Evolutionary conservation across 306 rosid genomes (phyloP), one percentile per base, ranked within the genome.

Genomic region (Fragaria nilgerrensis): DNA sequence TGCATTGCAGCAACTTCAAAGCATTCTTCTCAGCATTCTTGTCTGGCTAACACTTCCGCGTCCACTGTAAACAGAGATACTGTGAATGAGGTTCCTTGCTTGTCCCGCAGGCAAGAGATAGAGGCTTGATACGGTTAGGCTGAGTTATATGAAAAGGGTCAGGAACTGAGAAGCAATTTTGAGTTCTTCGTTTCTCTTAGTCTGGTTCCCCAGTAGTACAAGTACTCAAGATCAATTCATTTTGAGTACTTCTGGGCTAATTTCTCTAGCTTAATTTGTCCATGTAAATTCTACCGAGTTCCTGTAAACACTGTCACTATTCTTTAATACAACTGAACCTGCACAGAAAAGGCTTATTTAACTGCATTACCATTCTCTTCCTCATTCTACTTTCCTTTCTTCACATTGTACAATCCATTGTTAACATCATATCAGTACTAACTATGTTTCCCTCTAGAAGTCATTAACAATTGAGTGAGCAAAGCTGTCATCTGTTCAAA

Each of bases 231-330:
- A 74, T 58, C 68, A 58, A 9, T 73, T 56, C 17, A 56, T 43
- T 74, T 74, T 25, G 55, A 59, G 19, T 73, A 65, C 53, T 74
- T 23, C 27, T 43, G 77, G 43, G 77, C 34, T 59, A 14, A 74
- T 41, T 43, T 63, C 19, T 16, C 56, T 14, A 41, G 17, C 77
- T 74, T 22, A 9, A 68, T 73, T 59, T 68, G 25, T 22, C 41
- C 69, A 43, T 74, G 69, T 43, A 74, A 53, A 10, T 56, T 55
- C 16, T 74, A 22, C 68, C 0, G 8, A 56, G 19, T 23, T 25
- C 19, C 36, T 37, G 48, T 58, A 9, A 9, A 56, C 5, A 74
- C 43, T 56, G 27, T 58, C 12, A 39, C 27, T 9, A 23, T 59
- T 74, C 41, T 41, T 20, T 20, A 72, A 72, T 32, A 29, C 43